phyloP scores from a whole-genome alignment of 352 stramenopile species.

The Globisporangium acanthophoron region DNA sequence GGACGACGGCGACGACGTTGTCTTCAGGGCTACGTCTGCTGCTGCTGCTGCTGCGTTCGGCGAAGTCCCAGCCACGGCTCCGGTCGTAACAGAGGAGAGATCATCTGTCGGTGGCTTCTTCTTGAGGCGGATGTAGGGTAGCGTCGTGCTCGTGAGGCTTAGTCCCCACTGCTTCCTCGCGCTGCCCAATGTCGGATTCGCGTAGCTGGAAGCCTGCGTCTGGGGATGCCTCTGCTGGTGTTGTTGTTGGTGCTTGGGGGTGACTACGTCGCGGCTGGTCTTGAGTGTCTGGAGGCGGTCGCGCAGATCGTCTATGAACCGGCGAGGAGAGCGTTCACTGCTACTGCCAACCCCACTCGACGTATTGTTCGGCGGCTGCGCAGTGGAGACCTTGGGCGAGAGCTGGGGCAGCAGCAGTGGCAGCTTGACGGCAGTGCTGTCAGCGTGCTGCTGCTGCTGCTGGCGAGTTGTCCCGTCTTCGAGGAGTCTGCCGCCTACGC shows the following conservation, averaged over 20 bases:
- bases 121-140: conserved; percentile 69
- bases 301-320: conserved; percentile 27
- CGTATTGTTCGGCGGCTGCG: background rate
- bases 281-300: conserved; percentile 21
- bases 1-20: conserved; percentile 1
- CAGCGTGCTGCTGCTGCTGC: background rate
- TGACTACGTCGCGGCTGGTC: conserved; percentile 3
- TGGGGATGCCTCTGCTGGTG: background rate
- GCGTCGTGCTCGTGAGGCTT: conserved; percentile 43
- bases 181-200: background rate
- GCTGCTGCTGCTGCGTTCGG: background rate
- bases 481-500: background rate
- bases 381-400: conserved; percentile 6
- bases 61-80: background rate
- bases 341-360: no score
- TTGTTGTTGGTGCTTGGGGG: background rate
- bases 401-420: conserved; percentile 5
- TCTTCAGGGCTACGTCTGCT: no score
- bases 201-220: background rate
- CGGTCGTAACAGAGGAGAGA: background rate
- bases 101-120: conserved; percentile 38
- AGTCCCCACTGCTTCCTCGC: conserved; percentile 46
- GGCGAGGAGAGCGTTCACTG: background rate
- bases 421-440: background rate
- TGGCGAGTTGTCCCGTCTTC: background rate